Base-by-base conservation (phyloP, 371 early-diverging fungal species). In the Mortierella sp. region DNA sequence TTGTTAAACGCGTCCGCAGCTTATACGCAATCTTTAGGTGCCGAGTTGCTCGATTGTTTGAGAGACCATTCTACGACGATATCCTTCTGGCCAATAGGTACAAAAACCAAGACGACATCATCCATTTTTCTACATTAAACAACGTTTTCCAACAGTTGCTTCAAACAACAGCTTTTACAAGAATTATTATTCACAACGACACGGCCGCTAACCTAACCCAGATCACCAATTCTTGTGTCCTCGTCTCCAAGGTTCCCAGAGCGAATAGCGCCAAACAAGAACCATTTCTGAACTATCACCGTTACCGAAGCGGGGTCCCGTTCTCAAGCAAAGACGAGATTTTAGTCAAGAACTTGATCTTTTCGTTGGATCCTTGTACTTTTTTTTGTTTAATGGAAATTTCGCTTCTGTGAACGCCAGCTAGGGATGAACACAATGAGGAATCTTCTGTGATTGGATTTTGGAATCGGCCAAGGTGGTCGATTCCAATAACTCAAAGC, bases 331-430 rank as follows among this genome's bases (percentile, higher is more conserved):
- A 75, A 13, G 60, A 74, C 67, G 70, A 77, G 22, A 59, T 80
- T 66, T 81, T 80, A 52, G 72, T 84, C 62, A 83, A 85, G 78
- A 85, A 83, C 66, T 65, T 83, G 24, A 69, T 74, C 43, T 70
- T 84, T 43, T 72, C 74, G 22, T 55, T 72, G 67, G 78, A 80
- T 62, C 81, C 81, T 33, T 80, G 81, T 71, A 86, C 32, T 43
- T 47, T 0, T 21, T 53, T 45, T 43, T 72, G 4, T 53, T 58
- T 15, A 52, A n/a, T 7, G 13, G 3, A 19, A 19, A 40, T 16
- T 36, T 32, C 4, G 10, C 57, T 11, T 22, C 57, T 24, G 5
- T 11, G 11, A 10, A 11, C 57, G 11, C 57, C 36, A 36, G 11
- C 57, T 6, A 36, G 6, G 36, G 0, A 36, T 43, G 43, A 43